Conservation (phyloP, 1,284 basidiomycete genomes). For the Volvariella volvacea region DNA sequence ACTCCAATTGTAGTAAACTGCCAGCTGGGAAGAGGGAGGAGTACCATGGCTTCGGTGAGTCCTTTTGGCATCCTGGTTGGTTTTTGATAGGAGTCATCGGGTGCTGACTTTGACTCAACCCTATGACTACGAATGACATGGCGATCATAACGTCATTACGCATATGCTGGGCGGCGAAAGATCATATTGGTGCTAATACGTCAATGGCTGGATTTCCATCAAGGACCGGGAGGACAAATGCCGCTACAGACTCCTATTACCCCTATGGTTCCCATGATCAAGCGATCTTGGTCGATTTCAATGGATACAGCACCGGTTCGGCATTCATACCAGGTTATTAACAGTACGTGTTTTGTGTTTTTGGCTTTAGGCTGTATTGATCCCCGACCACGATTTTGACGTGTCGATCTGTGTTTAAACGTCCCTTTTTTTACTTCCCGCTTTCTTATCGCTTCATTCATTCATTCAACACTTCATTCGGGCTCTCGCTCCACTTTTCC, state of each 20-base stretch:
- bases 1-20: slow-evolving; percentile 94
- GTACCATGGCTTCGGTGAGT: slow-evolving; percentile 79
- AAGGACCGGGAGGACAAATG: slow-evolving; percentile 18
- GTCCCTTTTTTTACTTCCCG: too few relatives aligned
- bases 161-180: slow-evolving; percentile 29
- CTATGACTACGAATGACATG: too few relatives aligned
- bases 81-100: background rate
- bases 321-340: slow-evolving; percentile 74
- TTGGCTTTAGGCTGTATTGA: background rate
- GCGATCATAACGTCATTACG: too few relatives aligned
- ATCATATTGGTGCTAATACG: slow-evolving; percentile 84
- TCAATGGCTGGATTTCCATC: slow-evolving; percentile 67
- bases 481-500: too few relatives aligned
- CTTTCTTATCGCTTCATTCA: too few relatives aligned
- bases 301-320: slow-evolving; percentile 27
- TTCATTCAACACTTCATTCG: too few relatives aligned
- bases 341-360: slow-evolving; percentile 45
- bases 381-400: background rate
- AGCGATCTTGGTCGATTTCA: slow-evolving; percentile 36
- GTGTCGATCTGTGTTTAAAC: too few relatives aligned
- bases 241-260: too few relatives aligned
- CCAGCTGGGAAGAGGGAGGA: slow-evolving; percentile 93
- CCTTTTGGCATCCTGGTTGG: too few relatives aligned
- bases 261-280: slow-evolving; percentile 27
- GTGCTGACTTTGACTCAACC: background rate